Conservation (phyloP, 352 stramenopile genomes). For the Globisporangium orthogonon region DNA sequence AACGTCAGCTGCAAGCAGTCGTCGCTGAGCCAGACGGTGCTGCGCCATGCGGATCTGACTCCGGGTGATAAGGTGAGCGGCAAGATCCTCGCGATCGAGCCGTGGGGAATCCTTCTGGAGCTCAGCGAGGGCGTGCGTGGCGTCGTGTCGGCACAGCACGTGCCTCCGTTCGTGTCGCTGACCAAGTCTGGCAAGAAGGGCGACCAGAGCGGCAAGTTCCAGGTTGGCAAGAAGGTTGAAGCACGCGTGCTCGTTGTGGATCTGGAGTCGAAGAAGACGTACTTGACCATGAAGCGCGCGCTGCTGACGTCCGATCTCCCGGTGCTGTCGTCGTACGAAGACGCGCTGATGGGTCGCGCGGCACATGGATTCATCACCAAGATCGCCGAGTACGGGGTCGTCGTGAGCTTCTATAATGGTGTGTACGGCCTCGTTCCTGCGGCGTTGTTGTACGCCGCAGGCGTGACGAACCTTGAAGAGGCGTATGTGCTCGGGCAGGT, state of each 20-base stretch:
- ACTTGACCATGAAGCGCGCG: conserved; percentile 87
- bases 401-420: conserved; percentile 95
- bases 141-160: conserved; percentile 67
- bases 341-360: conserved; percentile 65
- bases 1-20: conserved; percentile 79
- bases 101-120: conserved; percentile 80
- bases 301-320: conserved; percentile 72
- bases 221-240: conserved; percentile 65
- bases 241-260: conserved; percentile 83
- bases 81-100: conserved; percentile 78
- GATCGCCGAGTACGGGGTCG: conserved; percentile 89
- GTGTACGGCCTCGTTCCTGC: conserved; percentile 91
- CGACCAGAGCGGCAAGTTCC: conserved; percentile 69
- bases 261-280: conserved; percentile 89
- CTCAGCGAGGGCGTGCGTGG: conserved; percentile 82
- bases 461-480: conserved; percentile 78
- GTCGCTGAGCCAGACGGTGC: conserved; percentile 64
- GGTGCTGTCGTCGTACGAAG: conserved; percentile 68
- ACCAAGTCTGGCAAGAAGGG: conserved; percentile 53
- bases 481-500: conserved; percentile 86
- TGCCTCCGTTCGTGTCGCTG: conserved; percentile 65
- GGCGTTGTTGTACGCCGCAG: conserved; percentile 73
- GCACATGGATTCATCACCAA: conserved; percentile 92
- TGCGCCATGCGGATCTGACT: conserved; percentile 75
- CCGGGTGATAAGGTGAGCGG: conserved; percentile 68